phyloP scores from a whole-genome alignment of 2,329 filamentous ascomycete species.

The Cladosporium cucumerinum region DNA sequence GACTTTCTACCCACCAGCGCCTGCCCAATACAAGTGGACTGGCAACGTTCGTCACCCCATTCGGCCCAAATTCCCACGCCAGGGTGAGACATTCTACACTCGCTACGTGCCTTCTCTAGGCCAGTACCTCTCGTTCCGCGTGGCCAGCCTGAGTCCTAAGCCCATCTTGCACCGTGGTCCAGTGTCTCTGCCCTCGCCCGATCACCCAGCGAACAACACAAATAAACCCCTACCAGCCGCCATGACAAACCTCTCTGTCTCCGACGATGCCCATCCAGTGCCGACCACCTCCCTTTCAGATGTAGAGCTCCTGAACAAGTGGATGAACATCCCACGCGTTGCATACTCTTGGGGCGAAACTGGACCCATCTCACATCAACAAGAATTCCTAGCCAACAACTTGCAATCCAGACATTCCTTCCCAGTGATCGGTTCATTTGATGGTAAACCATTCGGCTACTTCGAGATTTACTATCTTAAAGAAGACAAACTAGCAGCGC shows the following conservation, averaged over 20 bases:
- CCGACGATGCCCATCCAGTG: not conserved
- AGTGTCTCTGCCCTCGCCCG: conserved; percentile 14
- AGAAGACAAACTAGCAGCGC: conserved; percentile 73
- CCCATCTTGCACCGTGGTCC: conserved; percentile 65
- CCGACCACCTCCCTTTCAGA: conserved; percentile 46
- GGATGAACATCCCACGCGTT: conserved; percentile 86
- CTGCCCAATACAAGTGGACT: conserved; percentile 76
- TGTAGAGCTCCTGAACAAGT: conserved; percentile 70
- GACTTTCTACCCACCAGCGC: conserved; percentile 83
- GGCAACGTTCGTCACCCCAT: conserved; percentile 79
- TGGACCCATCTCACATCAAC: conserved; percentile 55
- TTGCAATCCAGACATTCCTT: conserved; percentile 73
- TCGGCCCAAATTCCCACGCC: conserved; percentile 80
- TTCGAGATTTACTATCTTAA: conserved; percentile 99
- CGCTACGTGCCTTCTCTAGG: conserved; percentile 77
- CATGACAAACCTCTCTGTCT: conserved; percentile 11
- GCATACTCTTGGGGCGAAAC: conserved; percentile 77
- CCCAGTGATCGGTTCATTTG: conserved; percentile 89
- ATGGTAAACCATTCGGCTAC: conserved; percentile 91
- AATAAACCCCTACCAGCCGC: conserved; percentile 5
- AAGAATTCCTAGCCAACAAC: conserved; percentile 64
- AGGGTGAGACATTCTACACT: conserved; percentile 88
- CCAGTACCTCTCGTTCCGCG: conserved; percentile 85
- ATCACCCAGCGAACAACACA: conserved; percentile 2
- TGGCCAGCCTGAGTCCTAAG: conserved; percentile 66